Base-by-base conservation (phyloP, 371 early-diverging fungal genomes). In the Rhizopus microsporus region DNA sequence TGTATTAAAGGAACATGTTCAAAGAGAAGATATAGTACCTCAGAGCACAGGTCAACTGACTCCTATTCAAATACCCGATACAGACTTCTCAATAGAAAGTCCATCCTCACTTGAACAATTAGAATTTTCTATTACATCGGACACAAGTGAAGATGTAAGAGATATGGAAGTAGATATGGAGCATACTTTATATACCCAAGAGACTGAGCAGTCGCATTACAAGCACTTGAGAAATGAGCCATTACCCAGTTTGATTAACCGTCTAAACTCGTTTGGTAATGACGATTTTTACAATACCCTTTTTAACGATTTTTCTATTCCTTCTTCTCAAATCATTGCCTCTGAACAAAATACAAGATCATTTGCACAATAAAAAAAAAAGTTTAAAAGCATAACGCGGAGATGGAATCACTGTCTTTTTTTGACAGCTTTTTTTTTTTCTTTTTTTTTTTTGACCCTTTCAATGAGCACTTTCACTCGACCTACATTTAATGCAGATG, bases 391-490 rank as follows among this genome's bases (percentile, higher is more conserved):
- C 23, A 23, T 23, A 23, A 23, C 23, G 23, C 23, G 23, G 23
- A 23, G 23, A 23, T 23, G 23, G 23, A 23, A 23, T 23, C 23
- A 23, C 23, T 23, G 23, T 23, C 23, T 23, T 23, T 23, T 23
- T 23, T 23, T 33, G 5, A 44, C 4, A 15, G 13, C 10, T 23
- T 39, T 39, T 54, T 30, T 29, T 5, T 47, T 32, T 49, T n/a
- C 5, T 33, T 29, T 37, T 29, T 30, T 33, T 54, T 49, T 10
- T 60, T 60, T 17, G 29, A 48, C 3, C 12, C 8, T 51, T 49
- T 55, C 6, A 50, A 65, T 65, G 65, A 65, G 57, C 23, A 33
- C 56, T 38, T 65, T 65, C 23, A 57, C 54, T 48, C 56, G 65
- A 30, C 65, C 65, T 1, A 65, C 56, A 9, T 65, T 65, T 42